phyloP scores from a whole-genome alignment of 2,329 filamentous ascomycete genomes.

The Rutstroemia sp. region DNA sequence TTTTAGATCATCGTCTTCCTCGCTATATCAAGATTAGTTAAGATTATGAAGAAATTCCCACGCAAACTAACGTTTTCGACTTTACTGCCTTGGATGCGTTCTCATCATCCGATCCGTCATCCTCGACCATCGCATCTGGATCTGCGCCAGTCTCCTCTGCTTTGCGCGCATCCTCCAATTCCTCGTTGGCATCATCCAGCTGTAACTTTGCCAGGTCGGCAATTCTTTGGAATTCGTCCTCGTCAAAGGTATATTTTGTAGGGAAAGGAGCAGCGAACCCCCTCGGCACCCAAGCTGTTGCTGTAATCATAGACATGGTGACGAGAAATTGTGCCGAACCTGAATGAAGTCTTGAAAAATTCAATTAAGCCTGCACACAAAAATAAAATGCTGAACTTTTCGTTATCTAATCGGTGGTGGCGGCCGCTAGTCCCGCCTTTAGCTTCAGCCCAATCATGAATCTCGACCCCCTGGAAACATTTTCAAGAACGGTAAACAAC shows the following conservation, averaged over 20 bases:
- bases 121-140: slow-evolving; percentile 34
- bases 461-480: neutral
- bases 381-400: slow-evolving; percentile 8
- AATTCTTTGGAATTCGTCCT: slow-evolving; percentile 51
- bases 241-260: slow-evolving; percentile 49
- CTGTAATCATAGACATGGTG: slow-evolving; percentile 46
- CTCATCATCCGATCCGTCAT: slow-evolving; percentile 29
- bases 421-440: slow-evolving; percentile 4
- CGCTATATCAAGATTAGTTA: slow-evolving; percentile 27
- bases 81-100: slow-evolving; percentile 25
- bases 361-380: slow-evolving; percentile 1
- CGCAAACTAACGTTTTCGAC: slow-evolving; percentile 34
- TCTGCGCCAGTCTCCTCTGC: slow-evolving; percentile 25
- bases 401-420: slow-evolving; percentile 6
- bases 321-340: neutral
- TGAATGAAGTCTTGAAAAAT: neutral
- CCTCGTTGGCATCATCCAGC: slow-evolving; percentile 83
- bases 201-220: slow-evolving; percentile 52
- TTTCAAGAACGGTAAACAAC: neutral
- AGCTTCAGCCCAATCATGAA: neutral
- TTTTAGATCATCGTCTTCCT: slow-evolving; percentile 80
- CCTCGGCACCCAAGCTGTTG: slow-evolving; percentile 50
- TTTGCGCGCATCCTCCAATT: slow-evolving; percentile 54
- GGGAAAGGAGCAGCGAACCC: slow-evolving; percentile 52
- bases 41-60: slow-evolving; percentile 20